phyloP scores from a whole-genome alignment of 345 rosid genomes.

The Bruguiera sexangula region DNA sequence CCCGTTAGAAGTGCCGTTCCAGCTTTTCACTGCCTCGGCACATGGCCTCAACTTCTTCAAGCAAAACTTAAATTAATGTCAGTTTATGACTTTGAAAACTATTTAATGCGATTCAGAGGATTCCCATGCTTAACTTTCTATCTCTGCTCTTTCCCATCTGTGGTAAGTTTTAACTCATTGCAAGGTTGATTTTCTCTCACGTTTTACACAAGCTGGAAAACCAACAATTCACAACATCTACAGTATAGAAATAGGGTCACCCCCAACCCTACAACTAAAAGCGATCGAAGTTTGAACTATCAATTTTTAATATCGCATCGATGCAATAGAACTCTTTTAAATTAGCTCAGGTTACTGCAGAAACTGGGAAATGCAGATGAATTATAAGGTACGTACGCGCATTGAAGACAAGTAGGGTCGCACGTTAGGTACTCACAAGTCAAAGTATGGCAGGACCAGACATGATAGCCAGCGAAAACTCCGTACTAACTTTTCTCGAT shows the following conservation, averaged over 20 bases:
- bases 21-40: conserved; percentile 41
- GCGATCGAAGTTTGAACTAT: too few species aligned
- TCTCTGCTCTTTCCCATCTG: background rate
- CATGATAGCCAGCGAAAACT: conserved; percentile 36
- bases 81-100: conserved; percentile 7
- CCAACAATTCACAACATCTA: background rate
- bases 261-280: too few species aligned
- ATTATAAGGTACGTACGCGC: background rate
- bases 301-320: too few species aligned
- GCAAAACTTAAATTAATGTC: conserved; percentile 8
- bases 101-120: background rate
- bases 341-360: background rate
- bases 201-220: background rate
- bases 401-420: conserved; percentile 39
- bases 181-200: background rate
- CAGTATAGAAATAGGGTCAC: too few species aligned
- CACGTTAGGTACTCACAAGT: conserved; percentile 20
- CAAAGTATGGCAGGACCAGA: conserved; percentile 39
- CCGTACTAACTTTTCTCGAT: conserved; percentile 38
- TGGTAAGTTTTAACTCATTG: background rate
- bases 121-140: background rate
- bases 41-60: conserved; percentile 47
- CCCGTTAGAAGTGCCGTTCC: conserved; percentile 25
- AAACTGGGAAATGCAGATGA: background rate
- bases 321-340: too few species aligned